Base-by-base conservation (phyloP, 371 early-diverging fungal species). In the Mortierella sp. region DNA sequence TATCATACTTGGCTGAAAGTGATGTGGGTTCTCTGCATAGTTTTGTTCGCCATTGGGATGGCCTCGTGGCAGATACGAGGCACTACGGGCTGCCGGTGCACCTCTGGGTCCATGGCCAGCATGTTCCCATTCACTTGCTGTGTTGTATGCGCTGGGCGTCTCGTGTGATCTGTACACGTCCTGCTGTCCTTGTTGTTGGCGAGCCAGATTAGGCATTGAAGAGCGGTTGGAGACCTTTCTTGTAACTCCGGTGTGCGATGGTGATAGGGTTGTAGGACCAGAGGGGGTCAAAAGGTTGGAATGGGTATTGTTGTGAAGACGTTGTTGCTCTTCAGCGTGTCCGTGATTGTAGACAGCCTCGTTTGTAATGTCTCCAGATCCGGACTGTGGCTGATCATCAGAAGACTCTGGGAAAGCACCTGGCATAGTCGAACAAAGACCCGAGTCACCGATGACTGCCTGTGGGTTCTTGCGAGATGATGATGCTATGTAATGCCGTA, bases 161-260 rank as follows among this genome's bases (percentile, higher is more conserved):
- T 4, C 16, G 9, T 29, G 4, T 39, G 31, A 14, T 13, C 24
- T 40, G 4, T 19, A 34, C 21, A n/a, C 4, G 2, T 56, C 37
- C n/a, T 29, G 24, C 40, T 43, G 31, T 12, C 5, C n/a, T 34
- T 22, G 57, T 34, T 22, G 57, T 5, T 53, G 29, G 14, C 25
- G 29, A 22, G 27, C 45, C 21, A 76, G 45, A 50, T 69, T 68
- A 16, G 76, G 76, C 69, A 76, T 76, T 1, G 76, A 76, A 31
- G 25, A 54, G 13, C 76, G 63, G 57, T 76, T 76, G 0, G 39
- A 34, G 2, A 68, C n/a, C 13, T 64, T 56, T 29, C 39, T 45
- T 24, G 47, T 28, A 14, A 12, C 43, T 19, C 5, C 27, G 16
- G 21, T n/a, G 21, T 58, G 51, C 16, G 56, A 27, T 14, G 62